Evolutionary conservation across 1,139 yeast species (phyloP).

Genomic region (Yamadazyma dendronema): DNA sequence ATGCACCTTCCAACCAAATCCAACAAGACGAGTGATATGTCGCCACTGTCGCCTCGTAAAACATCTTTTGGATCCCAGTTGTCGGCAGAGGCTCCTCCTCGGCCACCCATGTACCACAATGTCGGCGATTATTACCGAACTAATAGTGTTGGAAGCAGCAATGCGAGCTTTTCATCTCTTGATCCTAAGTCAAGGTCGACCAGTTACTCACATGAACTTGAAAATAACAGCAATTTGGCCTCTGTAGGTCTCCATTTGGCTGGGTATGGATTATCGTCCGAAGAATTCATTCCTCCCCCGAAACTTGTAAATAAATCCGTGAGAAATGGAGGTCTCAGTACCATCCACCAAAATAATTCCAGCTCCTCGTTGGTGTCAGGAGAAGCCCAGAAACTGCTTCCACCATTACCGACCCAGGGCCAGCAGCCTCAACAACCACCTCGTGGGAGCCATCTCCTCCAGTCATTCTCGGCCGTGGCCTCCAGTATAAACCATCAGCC

Average conservation of each 20-base stretch:
- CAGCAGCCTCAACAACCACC: not conserved
- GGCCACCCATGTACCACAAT: conserved; percentile 3
- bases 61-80: conserved; percentile 17
- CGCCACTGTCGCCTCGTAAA: conserved; percentile 15
- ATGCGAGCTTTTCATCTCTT: conserved; percentile 24
- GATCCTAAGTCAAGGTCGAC: conserved; percentile 28
- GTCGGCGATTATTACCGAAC: conserved; percentile 9
- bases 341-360: conserved; percentile 15
- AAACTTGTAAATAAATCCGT: conserved; percentile 8
- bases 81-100: conserved; percentile 8
- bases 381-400: conserved; percentile 4
- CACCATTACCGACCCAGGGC: conserved; percentile 5
- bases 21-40: conserved; percentile 1
- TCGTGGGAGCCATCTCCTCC: conserved; percentile 20
- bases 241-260: conserved; percentile 14
- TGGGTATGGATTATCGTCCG: conserved; percentile 25
- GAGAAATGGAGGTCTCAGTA: conserved; percentile 1
- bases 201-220: conserved; percentile 6
- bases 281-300: conserved; percentile 27
- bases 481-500: conserved; percentile 37
- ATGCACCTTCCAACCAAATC: conserved; percentile 24
- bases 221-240: conserved; percentile 8
- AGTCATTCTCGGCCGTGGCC: conserved; percentile 33
- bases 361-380: conserved; percentile 13
- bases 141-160: conserved; percentile 16